These are phyloP conservation scores for Cyanodermella asteris DNA, from an alignment of 2,329 filamentous ascomycete genomes.

Conservation along the genomic window DNA sequence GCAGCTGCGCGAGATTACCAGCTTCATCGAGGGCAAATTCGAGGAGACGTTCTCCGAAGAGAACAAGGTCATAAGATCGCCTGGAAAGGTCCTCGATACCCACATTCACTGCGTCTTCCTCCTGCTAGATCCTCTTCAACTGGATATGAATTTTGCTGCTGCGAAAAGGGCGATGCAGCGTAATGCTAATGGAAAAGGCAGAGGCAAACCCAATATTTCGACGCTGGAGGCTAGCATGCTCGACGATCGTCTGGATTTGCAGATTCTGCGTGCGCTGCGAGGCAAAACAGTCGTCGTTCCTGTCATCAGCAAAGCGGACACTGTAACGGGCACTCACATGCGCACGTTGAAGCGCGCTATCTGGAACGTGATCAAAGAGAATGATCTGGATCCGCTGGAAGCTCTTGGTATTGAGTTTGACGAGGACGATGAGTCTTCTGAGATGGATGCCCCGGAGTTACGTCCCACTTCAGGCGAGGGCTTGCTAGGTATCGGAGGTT, in stretches of 20 bases:
- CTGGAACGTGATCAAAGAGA: conserved; percentile 66
- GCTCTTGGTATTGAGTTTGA: conserved; percentile 63
- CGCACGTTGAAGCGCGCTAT: conserved; percentile 73
- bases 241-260: conserved; percentile 75
- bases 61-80: conserved; percentile 87
- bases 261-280: conserved; percentile 69
- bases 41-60: conserved; percentile 95
- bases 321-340: conserved; percentile 91
- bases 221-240: conserved; percentile 38
- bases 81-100: conserved; percentile 71
- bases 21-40: conserved; percentile 93
- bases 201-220: conserved; percentile 12
- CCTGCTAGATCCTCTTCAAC: conserved; percentile 64
- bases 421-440: conserved; percentile 34
- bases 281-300: conserved; percentile 91
- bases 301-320: conserved; percentile 90
- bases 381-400: conserved; percentile 72
- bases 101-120: conserved; percentile 95
- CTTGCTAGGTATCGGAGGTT: conserved; percentile 6
- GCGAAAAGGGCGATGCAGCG: conserved; percentile 27
- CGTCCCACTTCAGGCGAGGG: too few relatives aligned
- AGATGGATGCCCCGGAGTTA: conserved; percentile 28
- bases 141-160: conserved; percentile 61
- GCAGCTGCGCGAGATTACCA: conserved; percentile 73
- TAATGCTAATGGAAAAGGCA: conserved; percentile 21